phyloP scores from a whole-genome alignment of 768 basidiomycete genomes.

The Lyophyllum decastes region DNA sequence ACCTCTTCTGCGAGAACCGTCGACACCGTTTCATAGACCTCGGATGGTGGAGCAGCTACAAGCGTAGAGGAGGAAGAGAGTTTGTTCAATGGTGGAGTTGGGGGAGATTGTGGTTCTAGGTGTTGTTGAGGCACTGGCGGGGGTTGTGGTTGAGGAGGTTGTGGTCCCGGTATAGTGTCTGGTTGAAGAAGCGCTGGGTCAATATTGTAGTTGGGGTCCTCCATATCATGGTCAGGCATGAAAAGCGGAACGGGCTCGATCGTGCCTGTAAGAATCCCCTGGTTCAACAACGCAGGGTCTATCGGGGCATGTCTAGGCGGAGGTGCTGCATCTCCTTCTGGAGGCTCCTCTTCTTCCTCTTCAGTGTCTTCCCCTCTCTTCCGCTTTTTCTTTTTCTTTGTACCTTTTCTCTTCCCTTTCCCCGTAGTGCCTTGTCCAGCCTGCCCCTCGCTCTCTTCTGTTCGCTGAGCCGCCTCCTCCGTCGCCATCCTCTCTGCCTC shows the following conservation, averaged over 20 bases:
- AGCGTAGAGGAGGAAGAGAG: conserved; percentile 14
- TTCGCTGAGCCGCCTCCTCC: conserved; percentile 33
- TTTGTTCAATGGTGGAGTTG: background rate
- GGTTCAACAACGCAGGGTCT: conserved; percentile 60
- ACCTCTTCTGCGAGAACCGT: conserved; percentile 72
- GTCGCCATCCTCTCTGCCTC: conserved; percentile 49
- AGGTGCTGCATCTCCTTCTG: conserved; percentile 23
- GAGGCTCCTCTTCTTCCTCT: conserved; percentile 25
- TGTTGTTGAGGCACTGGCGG: background rate
- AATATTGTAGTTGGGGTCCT: conserved; percentile 46
- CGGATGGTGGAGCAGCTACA: conserved; percentile 31
- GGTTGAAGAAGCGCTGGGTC: conserved; percentile 52
- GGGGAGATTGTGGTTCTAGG: background rate
- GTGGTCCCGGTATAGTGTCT: background rate
- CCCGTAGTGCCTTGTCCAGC: conserved; percentile 31
- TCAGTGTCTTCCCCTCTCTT: conserved; percentile 40
- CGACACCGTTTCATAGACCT: conserved; percentile 62
- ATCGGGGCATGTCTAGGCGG: conserved; percentile 32
- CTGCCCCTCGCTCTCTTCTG: conserved; percentile 25
- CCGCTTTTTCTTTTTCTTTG: conserved; percentile 35
- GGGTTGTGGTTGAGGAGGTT: background rate
- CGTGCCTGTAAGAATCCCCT: conserved; percentile 69
- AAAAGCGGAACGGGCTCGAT: conserved; percentile 42
- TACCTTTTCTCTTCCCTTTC: conserved; percentile 31
- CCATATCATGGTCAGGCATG: conserved; percentile 45